Evolutionary conservation across 768 basidiomycete genomes (phyloP).

Genomic region (Hydnomerulius pinastri): DNA sequence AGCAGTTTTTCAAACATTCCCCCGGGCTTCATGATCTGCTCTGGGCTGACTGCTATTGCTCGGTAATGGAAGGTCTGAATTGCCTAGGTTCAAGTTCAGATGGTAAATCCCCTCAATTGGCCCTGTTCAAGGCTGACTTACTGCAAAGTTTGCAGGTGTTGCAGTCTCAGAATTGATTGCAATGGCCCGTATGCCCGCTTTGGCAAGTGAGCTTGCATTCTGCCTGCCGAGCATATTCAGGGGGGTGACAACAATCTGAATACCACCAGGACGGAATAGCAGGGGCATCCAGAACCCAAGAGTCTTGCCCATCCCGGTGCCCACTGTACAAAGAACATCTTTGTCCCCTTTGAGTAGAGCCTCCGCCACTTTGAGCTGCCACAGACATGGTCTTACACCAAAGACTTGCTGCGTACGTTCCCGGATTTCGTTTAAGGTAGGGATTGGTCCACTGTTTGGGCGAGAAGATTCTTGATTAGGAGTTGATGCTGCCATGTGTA

Average conservation of each 20-base stretch:
- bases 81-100: neutral
- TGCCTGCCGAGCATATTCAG: slow-evolving; percentile 26
- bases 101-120: no score
- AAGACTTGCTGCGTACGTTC: neutral
- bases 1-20: slow-evolving; percentile 12
- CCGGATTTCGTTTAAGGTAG: neutral
- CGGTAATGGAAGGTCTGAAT: slow-evolving; percentile 1
- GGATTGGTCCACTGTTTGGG: neutral
- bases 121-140: no score
- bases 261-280: slow-evolving; percentile 13
- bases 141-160: slow-evolving; percentile 16
- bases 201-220: slow-evolving; percentile 5
- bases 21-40: slow-evolving; percentile 8
- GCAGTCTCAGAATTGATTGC: slow-evolving; percentile 17
- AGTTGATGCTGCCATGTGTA: neutral
- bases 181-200: slow-evolving; percentile 14
- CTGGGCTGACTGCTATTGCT: slow-evolving; percentile 4
- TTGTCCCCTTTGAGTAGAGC: slow-evolving; percentile 17
- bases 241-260: slow-evolving; percentile 29
- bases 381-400: slow-evolving; percentile 17
- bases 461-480: neutral
- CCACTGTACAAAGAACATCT: slow-evolving; percentile 15
- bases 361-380: slow-evolving; percentile 18
- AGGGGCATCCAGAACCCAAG: slow-evolving; percentile 35
- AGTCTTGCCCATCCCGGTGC: slow-evolving; percentile 6